These are phyloP conservation scores for Tarenaya hassleriana DNA, from an alignment of 345 rosid species.

Conservation along the genomic window DNA sequence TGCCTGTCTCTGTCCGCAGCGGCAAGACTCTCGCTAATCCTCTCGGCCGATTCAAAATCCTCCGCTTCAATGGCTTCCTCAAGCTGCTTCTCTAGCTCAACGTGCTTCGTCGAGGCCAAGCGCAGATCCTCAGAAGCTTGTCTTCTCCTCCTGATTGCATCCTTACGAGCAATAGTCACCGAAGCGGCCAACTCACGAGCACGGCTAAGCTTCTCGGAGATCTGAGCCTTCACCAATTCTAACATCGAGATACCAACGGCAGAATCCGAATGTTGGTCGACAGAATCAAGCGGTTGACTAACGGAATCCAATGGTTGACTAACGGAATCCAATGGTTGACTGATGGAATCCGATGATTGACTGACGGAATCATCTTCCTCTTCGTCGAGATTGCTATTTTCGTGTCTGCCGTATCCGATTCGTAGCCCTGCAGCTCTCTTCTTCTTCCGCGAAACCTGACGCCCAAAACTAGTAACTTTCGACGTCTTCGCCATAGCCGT, in stretches of 20 bases:
- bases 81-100: constrained; percentile 57
- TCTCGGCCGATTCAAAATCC: constrained; percentile 78
- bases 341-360: constrained; percentile 23
- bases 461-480: constrained; percentile 20
- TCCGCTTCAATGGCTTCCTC: constrained; percentile 81
- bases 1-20: constrained; percentile 45
- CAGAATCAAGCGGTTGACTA: constrained; percentile 16
- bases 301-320: constrained; percentile 20
- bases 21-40: constrained; percentile 64
- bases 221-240: constrained; percentile 39
- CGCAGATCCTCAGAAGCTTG: constrained; percentile 52
- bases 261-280: constrained; percentile 13
- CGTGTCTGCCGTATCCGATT: constrained; percentile 65
- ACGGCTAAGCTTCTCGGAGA: constrained; percentile 43
- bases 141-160: constrained; percentile 51
- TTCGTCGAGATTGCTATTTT: constrained; percentile 17
- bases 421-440: constrained; percentile 59
- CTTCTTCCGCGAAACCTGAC: constrained; percentile 70
- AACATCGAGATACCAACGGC: constrained; percentile 18
- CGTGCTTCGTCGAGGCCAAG: constrained; percentile 42
- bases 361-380: constrained; percentile 31
- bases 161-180: constrained; percentile 51
- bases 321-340: constrained; percentile 21
- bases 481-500: not conserved
- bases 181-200: constrained; percentile 51